Percentiles rank a stretch among this genome's conserved stretches.
phyloP scores from a whole-genome alignment of 306 rosid genomes.

The Prunus mongolica region DNA sequence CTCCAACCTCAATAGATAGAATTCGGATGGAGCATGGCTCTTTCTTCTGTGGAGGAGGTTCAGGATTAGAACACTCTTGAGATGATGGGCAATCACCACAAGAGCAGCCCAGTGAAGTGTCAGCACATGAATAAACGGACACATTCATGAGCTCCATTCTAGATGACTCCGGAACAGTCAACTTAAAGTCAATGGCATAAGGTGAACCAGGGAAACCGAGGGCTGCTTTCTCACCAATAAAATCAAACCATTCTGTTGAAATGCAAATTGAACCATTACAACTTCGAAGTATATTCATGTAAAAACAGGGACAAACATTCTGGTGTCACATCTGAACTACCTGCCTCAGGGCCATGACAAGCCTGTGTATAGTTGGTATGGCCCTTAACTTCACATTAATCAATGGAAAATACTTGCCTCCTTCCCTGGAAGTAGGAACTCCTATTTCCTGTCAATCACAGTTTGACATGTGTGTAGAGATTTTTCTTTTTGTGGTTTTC shows the following conservation, averaged over 20 bases:
- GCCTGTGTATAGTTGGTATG: background rate
- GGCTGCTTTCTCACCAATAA: slow-evolving; percentile 71
- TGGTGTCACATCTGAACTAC: background rate
- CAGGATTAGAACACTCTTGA: slow-evolving; percentile 57
- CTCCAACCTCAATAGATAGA: slow-evolving; percentile 69
- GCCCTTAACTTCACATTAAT: background rate
- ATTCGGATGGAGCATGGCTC: slow-evolving; percentile 64
- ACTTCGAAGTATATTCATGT: slow-evolving; percentile 3
- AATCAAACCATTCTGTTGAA: slow-evolving; percentile 79
- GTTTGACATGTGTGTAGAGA: too few relatives aligned
- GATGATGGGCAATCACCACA: slow-evolving; percentile 95
- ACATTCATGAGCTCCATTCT: slow-evolving; percentile 77
- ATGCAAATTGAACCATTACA: slow-evolving; percentile 31
- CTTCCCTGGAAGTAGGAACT: too few relatives aligned
- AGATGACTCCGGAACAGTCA: slow-evolving; percentile 44
- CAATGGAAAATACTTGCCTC: too few relatives aligned
- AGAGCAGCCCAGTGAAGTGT: slow-evolving; percentile 94
- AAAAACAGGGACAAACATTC: background rate
- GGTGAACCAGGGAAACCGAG: slow-evolving; percentile 94
- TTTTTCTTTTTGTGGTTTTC: too few relatives aligned
- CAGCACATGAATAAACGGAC: slow-evolving; percentile 73
- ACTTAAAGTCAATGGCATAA: slow-evolving; percentile 65
- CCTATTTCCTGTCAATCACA: too few relatives aligned
- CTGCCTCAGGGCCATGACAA: background rate
- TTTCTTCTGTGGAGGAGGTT: slow-evolving; percentile 66